Conservation (phyloP, 495 filamentous ascomycete species). For the Xylaria flabelliformis region DNA sequence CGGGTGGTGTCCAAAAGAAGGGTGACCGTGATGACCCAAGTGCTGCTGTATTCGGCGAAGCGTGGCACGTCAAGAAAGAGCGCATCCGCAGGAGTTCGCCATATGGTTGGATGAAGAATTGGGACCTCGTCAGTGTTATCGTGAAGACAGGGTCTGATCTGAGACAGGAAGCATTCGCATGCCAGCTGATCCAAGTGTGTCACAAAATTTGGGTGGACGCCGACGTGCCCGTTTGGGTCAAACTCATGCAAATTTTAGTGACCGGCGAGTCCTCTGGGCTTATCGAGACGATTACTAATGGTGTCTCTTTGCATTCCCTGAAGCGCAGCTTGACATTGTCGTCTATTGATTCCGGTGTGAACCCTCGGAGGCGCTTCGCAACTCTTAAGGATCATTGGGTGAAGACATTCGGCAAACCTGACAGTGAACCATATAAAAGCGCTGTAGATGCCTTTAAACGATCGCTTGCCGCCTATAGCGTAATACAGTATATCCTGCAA, state of each 20-base stretch:
- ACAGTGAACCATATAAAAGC: slow-evolving; percentile 64
- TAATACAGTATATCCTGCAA: slow-evolving; percentile 77
- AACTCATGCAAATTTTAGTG: slow-evolving; percentile 79
- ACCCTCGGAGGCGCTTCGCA: slow-evolving; percentile 70
- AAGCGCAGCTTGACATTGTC: slow-evolving; percentile 76
- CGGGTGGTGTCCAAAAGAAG: slow-evolving; percentile 74
- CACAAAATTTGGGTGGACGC: slow-evolving; percentile 77
- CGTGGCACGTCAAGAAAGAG: slow-evolving; percentile 77
- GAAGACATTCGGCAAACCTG: slow-evolving; percentile 71
- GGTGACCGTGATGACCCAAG: slow-evolving; percentile 82
- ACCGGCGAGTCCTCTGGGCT: slow-evolving; percentile 79
- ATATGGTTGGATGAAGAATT: slow-evolving; percentile 80
- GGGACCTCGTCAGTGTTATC: slow-evolving; percentile 80
- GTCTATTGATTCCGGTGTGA: slow-evolving; percentile 67
- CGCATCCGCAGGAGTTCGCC: slow-evolving; percentile 76
- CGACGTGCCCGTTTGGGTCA: slow-evolving; percentile 76
- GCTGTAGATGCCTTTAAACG: slow-evolving; percentile 74
- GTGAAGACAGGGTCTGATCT: slow-evolving; percentile 80
- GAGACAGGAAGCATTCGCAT: slow-evolving; percentile 79
- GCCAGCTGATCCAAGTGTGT: slow-evolving; percentile 76
- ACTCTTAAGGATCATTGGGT: slow-evolving; percentile 78
- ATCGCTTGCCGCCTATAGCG: slow-evolving; percentile 75
- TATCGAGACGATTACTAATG: slow-evolving; percentile 82
- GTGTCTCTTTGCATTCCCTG: slow-evolving; percentile 75
- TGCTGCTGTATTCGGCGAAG: slow-evolving; percentile 79